Evolutionary conservation across 2,329 filamentous ascomycete genomes (phyloP).

Genomic region (Epichloe brachyelytri): DNA sequence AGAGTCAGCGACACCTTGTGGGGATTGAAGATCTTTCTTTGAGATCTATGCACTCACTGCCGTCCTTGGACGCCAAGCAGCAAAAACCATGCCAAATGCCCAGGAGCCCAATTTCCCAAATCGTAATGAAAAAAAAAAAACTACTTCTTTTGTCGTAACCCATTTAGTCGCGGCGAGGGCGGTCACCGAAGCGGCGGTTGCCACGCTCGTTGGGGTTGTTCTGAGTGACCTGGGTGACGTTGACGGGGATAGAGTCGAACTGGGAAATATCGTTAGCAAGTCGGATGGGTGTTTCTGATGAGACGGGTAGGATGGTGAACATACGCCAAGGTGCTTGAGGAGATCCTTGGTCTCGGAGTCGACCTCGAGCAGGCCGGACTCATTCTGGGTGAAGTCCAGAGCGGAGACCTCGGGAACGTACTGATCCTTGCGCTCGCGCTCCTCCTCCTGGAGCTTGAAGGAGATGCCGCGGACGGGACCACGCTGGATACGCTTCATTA

Average conservation of each 20-base stretch:
- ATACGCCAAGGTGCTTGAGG: constrained; percentile 95
- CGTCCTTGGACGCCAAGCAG: constrained; percentile 44
- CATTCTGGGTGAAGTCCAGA: constrained; percentile 93
- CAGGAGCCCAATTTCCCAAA: constrained; percentile 25
- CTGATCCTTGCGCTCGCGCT: constrained; percentile 99
- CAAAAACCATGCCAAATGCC: constrained; percentile 30
- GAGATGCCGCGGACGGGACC: constrained; percentile 99
- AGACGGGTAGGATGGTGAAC: constrained; percentile 28
- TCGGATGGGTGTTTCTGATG: no score
- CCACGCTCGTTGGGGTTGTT: constrained; percentile 72
- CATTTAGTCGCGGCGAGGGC: constrained; percentile 25
- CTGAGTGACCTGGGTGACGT: constrained; percentile 82
- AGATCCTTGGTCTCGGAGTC: constrained; percentile 98
- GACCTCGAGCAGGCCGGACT: constrained; percentile 87
- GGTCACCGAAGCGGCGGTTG: constrained; percentile 63
- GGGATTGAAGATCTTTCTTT: constrained; percentile 45
- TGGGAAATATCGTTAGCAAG: constrained; percentile 28
- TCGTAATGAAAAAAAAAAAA: constrained; percentile 3
- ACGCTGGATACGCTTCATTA: constrained; percentile 99
- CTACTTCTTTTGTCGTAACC: not conserved
- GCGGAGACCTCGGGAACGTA: constrained; percentile 98
- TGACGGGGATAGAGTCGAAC: constrained; percentile 98
- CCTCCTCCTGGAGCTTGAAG: constrained; percentile 99
- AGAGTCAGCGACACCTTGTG: constrained; percentile 87
- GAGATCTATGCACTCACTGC: constrained; percentile 47